phyloP scores from a whole-genome alignment of 495 filamentous ascomycete species.

The Penicillium macrosclerotiorum region DNA sequence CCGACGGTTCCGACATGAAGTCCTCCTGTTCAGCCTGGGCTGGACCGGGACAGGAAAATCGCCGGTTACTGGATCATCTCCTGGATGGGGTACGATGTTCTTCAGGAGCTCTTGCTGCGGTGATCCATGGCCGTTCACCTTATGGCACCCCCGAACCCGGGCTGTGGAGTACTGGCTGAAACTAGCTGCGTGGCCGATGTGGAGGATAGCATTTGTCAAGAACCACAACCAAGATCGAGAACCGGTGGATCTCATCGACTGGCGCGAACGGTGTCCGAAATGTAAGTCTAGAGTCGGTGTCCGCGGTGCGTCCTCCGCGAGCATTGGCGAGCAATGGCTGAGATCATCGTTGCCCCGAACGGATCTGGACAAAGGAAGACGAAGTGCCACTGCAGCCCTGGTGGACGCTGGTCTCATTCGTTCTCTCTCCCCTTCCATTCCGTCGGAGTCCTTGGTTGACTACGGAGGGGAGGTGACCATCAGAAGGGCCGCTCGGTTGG shows the following conservation, averaged over 20 bases:
- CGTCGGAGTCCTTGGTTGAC: background rate
- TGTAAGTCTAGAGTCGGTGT: no score
- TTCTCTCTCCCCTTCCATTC: background rate
- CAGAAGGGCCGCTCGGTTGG: background rate
- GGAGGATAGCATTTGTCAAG: no score
- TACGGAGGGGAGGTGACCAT: background rate
- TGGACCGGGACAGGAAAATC: background rate
- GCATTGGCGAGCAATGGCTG: background rate
- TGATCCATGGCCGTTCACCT: no score
- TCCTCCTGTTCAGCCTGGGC: slow-evolving; percentile 6
- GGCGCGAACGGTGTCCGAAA: no score
- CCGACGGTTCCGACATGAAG: slow-evolving; percentile 24
- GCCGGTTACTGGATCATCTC: background rate
- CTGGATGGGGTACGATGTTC: no score
- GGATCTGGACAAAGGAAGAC: background rate
- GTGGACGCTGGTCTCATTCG: slow-evolving; percentile 3
- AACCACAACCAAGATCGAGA: background rate
- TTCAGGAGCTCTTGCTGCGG: no score
- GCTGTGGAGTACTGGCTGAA: no score
- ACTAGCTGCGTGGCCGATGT: no score
- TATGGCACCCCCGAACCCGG: no score
- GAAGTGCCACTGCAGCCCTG: slow-evolving; percentile 1
- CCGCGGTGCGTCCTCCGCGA: no score
- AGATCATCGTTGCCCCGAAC: slow-evolving; percentile 2
- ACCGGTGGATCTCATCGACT: slow-evolving; percentile 1